A percentile compares a stretch with the other conserved stretches of the same genome.
phyloP scores from a whole-genome alignment of 2,329 filamentous ascomycete genomes.

The Hypoxylon sp. region DNA sequence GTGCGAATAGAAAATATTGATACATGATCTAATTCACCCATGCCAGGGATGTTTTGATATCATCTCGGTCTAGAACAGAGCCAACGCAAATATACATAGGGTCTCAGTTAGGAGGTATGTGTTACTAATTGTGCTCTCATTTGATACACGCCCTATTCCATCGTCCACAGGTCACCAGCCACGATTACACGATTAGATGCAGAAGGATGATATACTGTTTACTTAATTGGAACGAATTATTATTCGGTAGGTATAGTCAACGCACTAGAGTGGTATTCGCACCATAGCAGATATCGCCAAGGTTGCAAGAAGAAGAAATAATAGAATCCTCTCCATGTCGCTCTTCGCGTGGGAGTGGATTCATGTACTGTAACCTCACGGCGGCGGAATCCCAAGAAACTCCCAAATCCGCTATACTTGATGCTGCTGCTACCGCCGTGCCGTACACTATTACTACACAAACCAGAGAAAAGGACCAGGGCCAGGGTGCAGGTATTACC shows the following conservation, averaged over 20 bases:
- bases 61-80: conserved; percentile 40
- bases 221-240: conserved; percentile 35
- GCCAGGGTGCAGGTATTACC: conserved; percentile 23
- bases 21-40: conserved; percentile 37
- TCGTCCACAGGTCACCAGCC: conserved; percentile 36
- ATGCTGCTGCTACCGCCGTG: conserved; percentile 23
- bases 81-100: conserved; percentile 26
- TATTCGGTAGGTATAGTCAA: conserved; percentile 17
- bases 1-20: conserved; percentile 32
- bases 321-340: conserved; percentile 33
- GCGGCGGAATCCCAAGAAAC: conserved; percentile 35
- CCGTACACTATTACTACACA: conserved; percentile 34
- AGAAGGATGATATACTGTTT: conserved; percentile 39
- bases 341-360: conserved; percentile 46
- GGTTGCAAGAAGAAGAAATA: conserved; percentile 22
- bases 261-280: conserved; percentile 14
- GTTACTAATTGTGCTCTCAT: conserved; percentile 15
- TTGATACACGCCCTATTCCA: conserved; percentile 21
- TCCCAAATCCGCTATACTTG: conserved; percentile 14
- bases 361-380: conserved; percentile 42
- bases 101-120: conserved; percentile 36
- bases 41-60: conserved; percentile 42
- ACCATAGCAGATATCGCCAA: conserved; percentile 14
- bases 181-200: conserved; percentile 39
- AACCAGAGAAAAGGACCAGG: conserved; percentile 21